Evolutionary conservation across 2,329 filamentous ascomycete genomes (phyloP), one percentile per base, ranked within the genome.

Genomic region (Nemania serpens): DNA sequence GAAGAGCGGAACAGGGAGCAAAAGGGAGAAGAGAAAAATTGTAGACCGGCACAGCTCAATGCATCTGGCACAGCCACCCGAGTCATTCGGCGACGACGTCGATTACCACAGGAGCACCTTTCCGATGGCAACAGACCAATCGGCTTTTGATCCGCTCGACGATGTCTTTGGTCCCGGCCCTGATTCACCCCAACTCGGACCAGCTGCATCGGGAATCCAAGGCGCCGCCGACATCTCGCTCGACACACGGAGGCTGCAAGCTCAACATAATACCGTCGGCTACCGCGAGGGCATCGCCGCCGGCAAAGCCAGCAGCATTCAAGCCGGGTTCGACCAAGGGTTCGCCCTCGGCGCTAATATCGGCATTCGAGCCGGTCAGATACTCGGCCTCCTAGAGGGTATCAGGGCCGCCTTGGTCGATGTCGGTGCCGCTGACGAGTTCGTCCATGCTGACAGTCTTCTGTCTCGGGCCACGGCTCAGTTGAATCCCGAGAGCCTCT

Each of bases 291-390:
- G 94, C 46, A 84, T 98, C 55, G 84, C 89, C 0, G 80, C 79
- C 2, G 90, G 90, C 34, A 98, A 98, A 74, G 84, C 85, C 25
- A 78, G 82, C 49, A 89, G 87, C 69, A 86, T 97, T 25, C 95
- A 99, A 76, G 82, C 82, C 13, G 94, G 94, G 0, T 98, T 99
- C 72, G 95, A 99, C 73, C 91, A 94, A 66, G 94, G 94, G 0
- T 98, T 93, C 74, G 82, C 87, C 13, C 81, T 98, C 0, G 95
- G 95, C 12, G 93, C 92, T 0, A 87, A 89, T 53, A 78, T 98
- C 33, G 95, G 94, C 0, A 75, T 90, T 65, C 82, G 83, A 29
- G 89, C 88, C 0, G 95, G 95, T 0, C 87, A 86, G 66, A 77
- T 96, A 12, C 75, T 96, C 3, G 95, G 95, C 0, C 78, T 91